phyloP scores from a whole-genome alignment of 179 eudicot species.

The Vitellaria paradoxa region DNA sequence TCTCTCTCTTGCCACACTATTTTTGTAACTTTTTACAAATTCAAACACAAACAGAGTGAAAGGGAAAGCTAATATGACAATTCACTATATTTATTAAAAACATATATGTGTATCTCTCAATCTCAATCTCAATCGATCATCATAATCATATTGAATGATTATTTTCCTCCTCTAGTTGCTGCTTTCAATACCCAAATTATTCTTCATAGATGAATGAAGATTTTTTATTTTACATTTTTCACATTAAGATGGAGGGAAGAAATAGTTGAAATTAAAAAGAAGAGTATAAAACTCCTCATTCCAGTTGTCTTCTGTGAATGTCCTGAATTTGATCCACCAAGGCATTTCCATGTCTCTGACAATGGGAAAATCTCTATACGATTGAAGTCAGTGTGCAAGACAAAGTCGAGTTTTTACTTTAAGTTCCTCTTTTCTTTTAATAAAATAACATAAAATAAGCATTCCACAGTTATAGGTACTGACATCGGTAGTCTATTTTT shows the following conservation, averaged over 20 bases:
- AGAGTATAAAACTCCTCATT: constrained; percentile 96
- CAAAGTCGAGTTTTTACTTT: too few species aligned
- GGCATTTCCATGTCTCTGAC: constrained; percentile 96
- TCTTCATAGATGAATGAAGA: not conserved
- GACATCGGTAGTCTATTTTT: too few species aligned
- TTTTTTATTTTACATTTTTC: not conserved
- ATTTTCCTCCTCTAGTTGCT: not conserved
- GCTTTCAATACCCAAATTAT: not conserved
- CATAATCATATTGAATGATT: not conserved
- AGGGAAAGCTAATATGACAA: constrained; percentile 16
- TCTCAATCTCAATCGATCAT: not conserved
- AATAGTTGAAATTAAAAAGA: constrained; percentile 91
- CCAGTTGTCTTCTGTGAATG: constrained; percentile 88
- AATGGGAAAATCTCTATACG: too few species aligned
- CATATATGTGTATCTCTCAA: constrained; percentile 1
- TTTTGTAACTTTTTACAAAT: too few species aligned
- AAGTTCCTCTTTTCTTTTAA: too few species aligned
- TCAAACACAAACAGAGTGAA: not conserved
- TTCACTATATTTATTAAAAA: constrained; percentile 10
- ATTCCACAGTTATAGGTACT: too few species aligned
- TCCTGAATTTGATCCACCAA: constrained; percentile 98
- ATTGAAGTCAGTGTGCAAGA: too few species aligned
- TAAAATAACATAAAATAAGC: too few species aligned
- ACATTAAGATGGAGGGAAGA: constrained; percentile 86
- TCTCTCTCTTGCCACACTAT: too few species aligned